These are phyloP conservation scores for Penicillium subrubescens DNA, from an alignment of 495 filamentous ascomycete genomes.

Conservation along the genomic window DNA sequence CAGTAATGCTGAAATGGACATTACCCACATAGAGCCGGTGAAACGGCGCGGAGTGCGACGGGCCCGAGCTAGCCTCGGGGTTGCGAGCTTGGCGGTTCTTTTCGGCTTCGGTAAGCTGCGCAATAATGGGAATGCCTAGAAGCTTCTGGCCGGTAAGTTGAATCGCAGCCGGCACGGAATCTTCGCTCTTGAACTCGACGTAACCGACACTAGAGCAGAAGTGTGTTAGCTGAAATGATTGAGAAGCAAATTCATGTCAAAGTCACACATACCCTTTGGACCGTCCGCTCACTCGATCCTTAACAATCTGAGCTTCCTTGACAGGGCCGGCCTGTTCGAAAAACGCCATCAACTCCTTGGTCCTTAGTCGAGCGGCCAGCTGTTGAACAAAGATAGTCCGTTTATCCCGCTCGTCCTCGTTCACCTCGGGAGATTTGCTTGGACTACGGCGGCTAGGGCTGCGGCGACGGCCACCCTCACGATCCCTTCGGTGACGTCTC, in stretches of 20 bases:
- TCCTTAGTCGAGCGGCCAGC: constrained; percentile 86
- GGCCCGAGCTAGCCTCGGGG: constrained; percentile 65
- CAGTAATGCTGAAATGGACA: constrained; percentile 99
- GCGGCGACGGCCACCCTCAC: constrained; percentile 55
- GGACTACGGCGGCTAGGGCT: constrained; percentile 50
- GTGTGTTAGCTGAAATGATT: constrained; percentile 7
- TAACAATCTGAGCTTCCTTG: constrained; percentile 99
- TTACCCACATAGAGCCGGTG: constrained; percentile 99
- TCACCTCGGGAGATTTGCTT: constrained; percentile 65
- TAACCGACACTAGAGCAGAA: constrained; percentile 79
- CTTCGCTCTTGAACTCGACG: constrained; percentile 97
- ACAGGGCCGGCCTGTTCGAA: constrained; percentile 97
- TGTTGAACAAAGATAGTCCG: constrained; percentile 99
- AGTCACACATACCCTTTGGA: constrained; percentile 83
- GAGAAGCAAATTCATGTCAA: not conserved
- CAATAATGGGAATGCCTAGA: constrained; percentile 97
- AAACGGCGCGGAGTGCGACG: constrained; percentile 82
- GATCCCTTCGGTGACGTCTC: constrained; percentile 40
- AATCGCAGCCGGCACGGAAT: constrained; percentile 89
- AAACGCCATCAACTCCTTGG: constrained; percentile 90
- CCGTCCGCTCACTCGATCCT: constrained; percentile 92
- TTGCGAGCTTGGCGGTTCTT: constrained; percentile 97
- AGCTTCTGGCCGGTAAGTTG: constrained; percentile 99
- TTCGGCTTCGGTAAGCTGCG: constrained; percentile 96
- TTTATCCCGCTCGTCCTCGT: constrained; percentile 94